Evolutionary conservation across 768 basidiomycete genomes (phyloP), one percentile per base, ranked within the genome.

Genomic region (Amylocystis lapponica): DNA sequence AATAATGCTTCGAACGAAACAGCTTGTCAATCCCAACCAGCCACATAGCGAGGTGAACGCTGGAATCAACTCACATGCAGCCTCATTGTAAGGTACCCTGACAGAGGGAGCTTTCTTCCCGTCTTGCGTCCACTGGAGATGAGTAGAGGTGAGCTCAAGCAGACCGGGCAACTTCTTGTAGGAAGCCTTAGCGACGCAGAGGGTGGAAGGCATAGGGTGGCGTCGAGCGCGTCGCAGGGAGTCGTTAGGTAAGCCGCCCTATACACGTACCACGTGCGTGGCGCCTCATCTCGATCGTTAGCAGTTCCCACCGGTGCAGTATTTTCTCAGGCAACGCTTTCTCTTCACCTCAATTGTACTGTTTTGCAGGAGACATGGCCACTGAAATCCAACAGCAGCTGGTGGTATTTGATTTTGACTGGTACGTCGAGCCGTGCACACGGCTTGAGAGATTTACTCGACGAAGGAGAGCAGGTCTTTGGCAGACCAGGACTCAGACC

Each of bases 341-440:
- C 9, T 9, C 9, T n/a, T 9, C 29, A 29, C 14, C 27, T 40
- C 26, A 8, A n/a, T 25, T 14, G 19, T 30, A 29, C 14, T 33
- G 14, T 42, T 16, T 31, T 22, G 20, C n/a, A 23, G n/a, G 17
- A 26, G 32, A 12, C 4, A 61, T 61, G 57, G 45, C 58, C 23
- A 50, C 53, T 27, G 42, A 49, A 14, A 50, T 59, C 39, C 56
- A 61, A 27, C 73, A 69, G 48, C 88, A 93, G 57, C 82, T 97
- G 39, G 70, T 97, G 46, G 82, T 97, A 12, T 97, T 86, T 53
- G 95, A 99, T 64, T 99, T 97, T 67, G 95, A 99, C 74, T 98
- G 94, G 95, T 86, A 50, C 51, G 61, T 56, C 5, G 8, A 16
- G 8, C 7, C 9, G 5, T 20, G 7, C n/a, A 12, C 27, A 25